These are phyloP conservation scores for Termitomyces sp. DNA, from an alignment of 768 basidiomycete genomes.

Conservation along the genomic window DNA sequence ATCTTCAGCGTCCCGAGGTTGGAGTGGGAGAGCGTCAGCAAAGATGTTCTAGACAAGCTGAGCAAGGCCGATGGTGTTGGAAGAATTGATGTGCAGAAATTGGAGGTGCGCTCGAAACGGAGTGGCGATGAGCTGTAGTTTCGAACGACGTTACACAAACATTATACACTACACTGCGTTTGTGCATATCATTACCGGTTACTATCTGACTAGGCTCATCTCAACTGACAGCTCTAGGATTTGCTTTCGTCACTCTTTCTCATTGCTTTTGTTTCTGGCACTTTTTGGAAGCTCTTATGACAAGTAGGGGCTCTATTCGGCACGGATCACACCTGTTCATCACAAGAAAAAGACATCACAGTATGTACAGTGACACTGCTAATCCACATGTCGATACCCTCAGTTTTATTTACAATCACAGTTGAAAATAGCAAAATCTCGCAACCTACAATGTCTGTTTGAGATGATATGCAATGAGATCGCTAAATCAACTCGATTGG, in stretches of 20 bases:
- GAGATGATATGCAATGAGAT: too few species aligned
- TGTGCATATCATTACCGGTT: neutral
- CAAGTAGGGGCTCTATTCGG: too few species aligned
- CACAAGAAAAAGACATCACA: too few species aligned
- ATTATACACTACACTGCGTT: neutral
- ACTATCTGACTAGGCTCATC: neutral
- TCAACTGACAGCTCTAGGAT: neutral
- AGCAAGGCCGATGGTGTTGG: conserved; percentile 18
- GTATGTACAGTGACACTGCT: too few species aligned
- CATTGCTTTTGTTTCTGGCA: too few species aligned
- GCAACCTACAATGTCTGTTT: too few species aligned
- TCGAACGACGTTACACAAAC: conserved; percentile 8
- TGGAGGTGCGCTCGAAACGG: conserved; percentile 20
- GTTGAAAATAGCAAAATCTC: too few species aligned
- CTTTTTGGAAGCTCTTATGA: neutral
- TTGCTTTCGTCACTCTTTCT: neutral
- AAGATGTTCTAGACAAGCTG: conserved; percentile 21
- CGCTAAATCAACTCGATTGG: too few species aligned
- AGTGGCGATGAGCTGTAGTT: conserved; percentile 23
- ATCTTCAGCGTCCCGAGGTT: conserved; percentile 26
- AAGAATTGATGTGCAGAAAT: conserved; percentile 26
- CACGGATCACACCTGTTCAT: too few species aligned
- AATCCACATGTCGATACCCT: too few species aligned
- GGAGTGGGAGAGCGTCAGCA: conserved; percentile 21
- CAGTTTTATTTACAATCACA: too few species aligned